Evolutionary conservation across 2,329 filamentous ascomycete species (phyloP).

Genomic region (Ascochyta pisi): DNA sequence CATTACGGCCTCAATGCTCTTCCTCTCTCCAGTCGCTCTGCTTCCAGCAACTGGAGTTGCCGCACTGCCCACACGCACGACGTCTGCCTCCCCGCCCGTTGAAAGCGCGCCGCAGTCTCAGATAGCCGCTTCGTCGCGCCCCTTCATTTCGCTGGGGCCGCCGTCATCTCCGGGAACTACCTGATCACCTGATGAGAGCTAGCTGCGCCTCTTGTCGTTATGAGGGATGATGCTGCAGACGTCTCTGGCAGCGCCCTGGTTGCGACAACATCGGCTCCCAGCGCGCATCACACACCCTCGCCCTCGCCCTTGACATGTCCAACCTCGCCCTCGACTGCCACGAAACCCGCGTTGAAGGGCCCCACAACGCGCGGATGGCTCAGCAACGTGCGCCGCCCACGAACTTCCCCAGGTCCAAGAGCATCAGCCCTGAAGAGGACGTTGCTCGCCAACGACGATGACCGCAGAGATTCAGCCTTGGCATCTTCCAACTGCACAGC

Average conservation of each 20-base stretch:
- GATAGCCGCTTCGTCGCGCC: slow-evolving; percentile 23
- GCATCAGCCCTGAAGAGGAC: slow-evolving; percentile 41
- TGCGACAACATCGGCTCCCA: slow-evolving; percentile 19
- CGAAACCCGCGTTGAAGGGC: slow-evolving; percentile 23
- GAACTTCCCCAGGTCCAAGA: slow-evolving; percentile 47
- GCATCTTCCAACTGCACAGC: slow-evolving; percentile 45
- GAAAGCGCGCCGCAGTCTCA: slow-evolving; percentile 23
- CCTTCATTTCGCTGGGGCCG: slow-evolving; percentile 41
- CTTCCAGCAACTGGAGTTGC: slow-evolving; percentile 21
- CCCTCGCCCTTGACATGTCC: slow-evolving; percentile 2
- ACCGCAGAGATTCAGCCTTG: slow-evolving; percentile 51
- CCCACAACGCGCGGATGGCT: slow-evolving; percentile 47
- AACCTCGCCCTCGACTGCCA: slow-evolving; percentile 17
- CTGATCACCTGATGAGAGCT: slow-evolving; percentile 42
- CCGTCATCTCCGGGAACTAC: slow-evolving; percentile 31
- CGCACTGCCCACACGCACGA: slow-evolving; percentile 16
- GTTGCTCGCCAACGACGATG: slow-evolving; percentile 42
- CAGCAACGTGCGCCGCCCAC: slow-evolving; percentile 46
- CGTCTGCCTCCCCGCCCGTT: slow-evolving; percentile 14
- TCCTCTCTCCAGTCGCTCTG: slow-evolving; percentile 26
- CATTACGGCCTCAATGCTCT: slow-evolving; percentile 13
- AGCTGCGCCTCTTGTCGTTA: slow-evolving; percentile 37
- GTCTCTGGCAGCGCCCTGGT: slow-evolving; percentile 30
- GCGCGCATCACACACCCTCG: slow-evolving; percentile 1
- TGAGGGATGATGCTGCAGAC: slow-evolving; percentile 41